Percentiles rank a stretch among this genome's conserved stretches.
Evolutionary conservation across 1,284 basidiomycete genomes (phyloP).

Genomic region (Marasmius tenuissimus): DNA sequence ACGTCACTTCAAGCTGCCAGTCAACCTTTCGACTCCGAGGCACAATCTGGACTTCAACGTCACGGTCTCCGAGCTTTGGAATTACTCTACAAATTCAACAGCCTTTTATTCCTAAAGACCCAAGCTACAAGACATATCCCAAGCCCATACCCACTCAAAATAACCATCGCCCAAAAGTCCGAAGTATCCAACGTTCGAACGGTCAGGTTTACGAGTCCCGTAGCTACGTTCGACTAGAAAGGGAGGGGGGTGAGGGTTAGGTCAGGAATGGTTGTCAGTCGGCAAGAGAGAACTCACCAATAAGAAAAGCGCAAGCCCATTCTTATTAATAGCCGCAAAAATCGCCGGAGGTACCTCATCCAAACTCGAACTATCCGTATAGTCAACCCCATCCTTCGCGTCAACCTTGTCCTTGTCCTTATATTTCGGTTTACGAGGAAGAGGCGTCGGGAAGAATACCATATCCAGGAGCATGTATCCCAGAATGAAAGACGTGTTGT

Average conservation of each 20-base stretch:
- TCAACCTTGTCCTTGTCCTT: constrained; percentile 18
- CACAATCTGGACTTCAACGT: no score
- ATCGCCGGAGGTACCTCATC: constrained; percentile 49
- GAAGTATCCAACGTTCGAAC: constrained; percentile 83
- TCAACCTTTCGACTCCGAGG: no score
- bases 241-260: not conserved
- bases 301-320: constrained; percentile 81
- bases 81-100: no score
- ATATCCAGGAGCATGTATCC: constrained; percentile 81
- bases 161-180: constrained; percentile 57
- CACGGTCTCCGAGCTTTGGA: no score
- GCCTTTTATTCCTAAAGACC: no score
- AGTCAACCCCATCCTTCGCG: not conserved
- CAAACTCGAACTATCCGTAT: not conserved
- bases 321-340: constrained; percentile 81
- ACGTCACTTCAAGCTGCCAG: no score
- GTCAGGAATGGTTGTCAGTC: no score
- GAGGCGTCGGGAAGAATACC: constrained; percentile 55
- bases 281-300: constrained; percentile 51
- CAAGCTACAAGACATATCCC: no score
- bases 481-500: constrained; percentile 86
- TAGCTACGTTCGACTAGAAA: constrained; percentile 80
- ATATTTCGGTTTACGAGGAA: constrained; percentile 38
- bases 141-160: no score
- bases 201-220: constrained; percentile 83